These are phyloP conservation scores for Trichoderma sp. DNA, from an alignment of 2,329 filamentous ascomycete genomes.

Conservation along the genomic window DNA sequence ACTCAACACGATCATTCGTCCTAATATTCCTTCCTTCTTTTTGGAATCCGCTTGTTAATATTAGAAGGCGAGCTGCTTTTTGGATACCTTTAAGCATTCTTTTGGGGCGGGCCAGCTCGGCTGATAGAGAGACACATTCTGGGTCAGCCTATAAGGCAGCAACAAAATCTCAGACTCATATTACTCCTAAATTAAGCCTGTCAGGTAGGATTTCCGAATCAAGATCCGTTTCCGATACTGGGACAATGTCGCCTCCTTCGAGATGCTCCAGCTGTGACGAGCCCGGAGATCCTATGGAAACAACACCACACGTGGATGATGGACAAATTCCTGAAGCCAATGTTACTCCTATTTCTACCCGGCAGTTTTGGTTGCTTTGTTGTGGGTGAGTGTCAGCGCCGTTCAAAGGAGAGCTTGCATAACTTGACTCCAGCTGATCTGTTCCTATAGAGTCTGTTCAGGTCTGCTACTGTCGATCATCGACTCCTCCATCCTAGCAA, in stretches of 20 bases:
- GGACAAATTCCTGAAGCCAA: background rate
- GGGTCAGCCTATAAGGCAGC: background rate
- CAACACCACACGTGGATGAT: background rate
- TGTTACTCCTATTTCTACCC: slow-evolving; percentile 25
- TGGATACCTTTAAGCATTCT: background rate
- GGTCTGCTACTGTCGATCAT: slow-evolving; percentile 57
- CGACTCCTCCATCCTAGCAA: slow-evolving; percentile 60
- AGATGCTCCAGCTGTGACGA: background rate
- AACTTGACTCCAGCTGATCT: background rate
- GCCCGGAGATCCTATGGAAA: background rate
- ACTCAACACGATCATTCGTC: no score
- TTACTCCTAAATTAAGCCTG: background rate
- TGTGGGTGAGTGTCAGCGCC: slow-evolving; percentile 29
- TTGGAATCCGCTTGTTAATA: background rate
- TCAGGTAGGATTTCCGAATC: background rate
- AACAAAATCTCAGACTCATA: background rate
- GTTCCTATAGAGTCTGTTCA: slow-evolving; percentile 41
- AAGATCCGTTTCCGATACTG: background rate
- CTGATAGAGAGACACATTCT: background rate
- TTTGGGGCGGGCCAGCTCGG: background rate
- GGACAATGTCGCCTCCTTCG: background rate
- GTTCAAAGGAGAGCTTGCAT: background rate
- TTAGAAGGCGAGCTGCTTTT: background rate
- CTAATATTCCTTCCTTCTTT: background rate
- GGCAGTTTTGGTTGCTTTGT: slow-evolving; percentile 36